Evolutionary conservation across 148 eudicot genomes (phyloP).

Genomic region (Euryodendron excelsum): DNA sequence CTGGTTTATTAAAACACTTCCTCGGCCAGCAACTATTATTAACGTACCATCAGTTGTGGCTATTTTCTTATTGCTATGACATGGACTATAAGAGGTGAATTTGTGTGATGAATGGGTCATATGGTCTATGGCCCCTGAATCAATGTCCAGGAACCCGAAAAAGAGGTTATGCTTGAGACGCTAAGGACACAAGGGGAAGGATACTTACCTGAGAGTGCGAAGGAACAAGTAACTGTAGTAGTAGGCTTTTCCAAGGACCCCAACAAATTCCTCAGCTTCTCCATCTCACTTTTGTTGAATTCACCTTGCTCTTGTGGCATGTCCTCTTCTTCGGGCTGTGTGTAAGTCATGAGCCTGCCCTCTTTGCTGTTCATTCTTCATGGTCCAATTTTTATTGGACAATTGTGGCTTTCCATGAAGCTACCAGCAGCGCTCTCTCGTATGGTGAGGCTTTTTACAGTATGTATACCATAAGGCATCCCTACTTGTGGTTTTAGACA

Average conservation of each 20-base stretch:
- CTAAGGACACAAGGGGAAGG: not conserved
- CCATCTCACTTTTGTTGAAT: not conserved
- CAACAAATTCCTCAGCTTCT: not conserved
- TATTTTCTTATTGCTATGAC: slow-evolving; percentile 9
- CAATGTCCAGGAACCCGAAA: not conserved
- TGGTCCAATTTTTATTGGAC: no score
- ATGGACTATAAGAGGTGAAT: not conserved
- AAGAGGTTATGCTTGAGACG: not conserved
- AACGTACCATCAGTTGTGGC: slow-evolving; percentile 2
- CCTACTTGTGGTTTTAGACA: no score
- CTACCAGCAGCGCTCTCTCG: no score
- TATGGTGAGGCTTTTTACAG: no score
- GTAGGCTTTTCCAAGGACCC: not conserved
- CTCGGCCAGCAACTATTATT: not conserved
- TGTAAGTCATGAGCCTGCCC: no score
- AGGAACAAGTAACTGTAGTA: not conserved
- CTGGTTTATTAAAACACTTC: not conserved
- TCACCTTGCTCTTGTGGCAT: not conserved
- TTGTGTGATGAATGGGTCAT: not conserved
- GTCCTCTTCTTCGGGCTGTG: no score
- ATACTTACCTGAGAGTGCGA: not conserved
- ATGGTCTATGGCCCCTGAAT: slow-evolving; percentile 5
- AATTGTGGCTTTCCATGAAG: no score
- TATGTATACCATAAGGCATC: no score
- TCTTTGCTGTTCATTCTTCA: no score